These are phyloP conservation scores for Aspergillus aculeatinus DNA, from an alignment of 2,329 filamentous ascomycete genomes.

Conservation along the genomic window DNA sequence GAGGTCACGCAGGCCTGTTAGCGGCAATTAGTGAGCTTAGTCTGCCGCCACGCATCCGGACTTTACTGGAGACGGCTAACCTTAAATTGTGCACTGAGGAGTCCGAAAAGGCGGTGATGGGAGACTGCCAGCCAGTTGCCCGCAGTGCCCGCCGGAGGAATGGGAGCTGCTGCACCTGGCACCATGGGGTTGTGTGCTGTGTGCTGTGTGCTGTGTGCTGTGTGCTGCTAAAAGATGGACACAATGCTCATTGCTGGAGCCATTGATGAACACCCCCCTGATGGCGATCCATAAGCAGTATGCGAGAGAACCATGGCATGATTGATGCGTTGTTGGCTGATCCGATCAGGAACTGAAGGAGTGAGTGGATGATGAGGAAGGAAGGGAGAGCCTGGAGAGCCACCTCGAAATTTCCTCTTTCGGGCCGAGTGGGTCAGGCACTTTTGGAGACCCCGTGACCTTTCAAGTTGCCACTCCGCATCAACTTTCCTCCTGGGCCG, in stretches of 20 bases:
- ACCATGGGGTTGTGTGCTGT: not conserved
- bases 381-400: too few relatives aligned
- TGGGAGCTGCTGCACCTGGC: not conserved
- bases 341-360: not conserved
- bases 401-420: not conserved
- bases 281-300: not conserved
- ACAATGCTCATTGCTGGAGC: not conserved
- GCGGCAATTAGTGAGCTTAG: not conserved
- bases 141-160: not conserved
- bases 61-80: conserved; percentile 5
- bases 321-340: not conserved
- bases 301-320: not conserved
- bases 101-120: conserved; percentile 5
- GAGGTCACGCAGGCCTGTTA: conserved; percentile 1
- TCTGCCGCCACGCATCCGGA: conserved; percentile 1
- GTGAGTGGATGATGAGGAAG: not conserved
- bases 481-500: not conserved
- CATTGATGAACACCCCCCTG: not conserved
- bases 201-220: not conserved
- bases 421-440: not conserved
- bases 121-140: not conserved
- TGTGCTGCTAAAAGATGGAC: not conserved
- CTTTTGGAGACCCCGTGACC: not conserved
- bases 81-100: not conserved
- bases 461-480: not conserved